Percentiles rank a stretch among this genome's conserved stretches.
These are phyloP conservation scores for Obba rivulosa DNA, from an alignment of 768 basidiomycete genomes.

Conservation along the genomic window DNA sequence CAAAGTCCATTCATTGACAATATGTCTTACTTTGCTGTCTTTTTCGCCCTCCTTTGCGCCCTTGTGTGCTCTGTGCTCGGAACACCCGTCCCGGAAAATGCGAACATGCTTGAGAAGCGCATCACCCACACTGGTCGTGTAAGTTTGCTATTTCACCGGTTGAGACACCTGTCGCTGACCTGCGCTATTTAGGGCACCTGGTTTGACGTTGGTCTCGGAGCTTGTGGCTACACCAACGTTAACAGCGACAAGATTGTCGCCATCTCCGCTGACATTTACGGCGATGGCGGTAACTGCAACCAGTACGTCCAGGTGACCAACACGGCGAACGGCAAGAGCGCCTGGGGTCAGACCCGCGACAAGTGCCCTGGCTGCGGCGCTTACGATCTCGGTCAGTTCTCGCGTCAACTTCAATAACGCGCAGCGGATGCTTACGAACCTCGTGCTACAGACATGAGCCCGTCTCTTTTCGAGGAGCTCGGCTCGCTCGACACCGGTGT, in stretches of 20 bases:
- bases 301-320: conserved; percentile 64
- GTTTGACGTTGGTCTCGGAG: conserved; percentile 55
- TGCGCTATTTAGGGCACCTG: conserved; percentile 52
- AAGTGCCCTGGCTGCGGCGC: conserved; percentile 51
- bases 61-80: conserved; percentile 39
- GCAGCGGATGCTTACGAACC: neutral
- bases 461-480: conserved; percentile 50
- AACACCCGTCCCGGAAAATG: conserved; percentile 37
- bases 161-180: neutral
- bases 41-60: conserved; percentile 36
- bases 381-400: conserved; percentile 49
- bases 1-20: conserved; percentile 18
- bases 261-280: conserved; percentile 49
- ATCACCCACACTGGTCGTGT: conserved; percentile 52
- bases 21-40: conserved; percentile 33
- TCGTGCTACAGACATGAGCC: conserved; percentile 54
- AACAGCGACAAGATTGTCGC: conserved; percentile 57
- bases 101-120: conserved; percentile 43
- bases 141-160: conserved; percentile 20
- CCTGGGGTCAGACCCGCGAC: conserved; percentile 49
- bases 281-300: conserved; percentile 50
- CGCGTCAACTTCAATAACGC: neutral
- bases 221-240: conserved; percentile 52
- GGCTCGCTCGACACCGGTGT: conserved; percentile 42
- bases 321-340: conserved; percentile 44